Base-by-base conservation (phyloP, 108 stramenopile species). In the Pseudonitzschia pungens region DNA sequence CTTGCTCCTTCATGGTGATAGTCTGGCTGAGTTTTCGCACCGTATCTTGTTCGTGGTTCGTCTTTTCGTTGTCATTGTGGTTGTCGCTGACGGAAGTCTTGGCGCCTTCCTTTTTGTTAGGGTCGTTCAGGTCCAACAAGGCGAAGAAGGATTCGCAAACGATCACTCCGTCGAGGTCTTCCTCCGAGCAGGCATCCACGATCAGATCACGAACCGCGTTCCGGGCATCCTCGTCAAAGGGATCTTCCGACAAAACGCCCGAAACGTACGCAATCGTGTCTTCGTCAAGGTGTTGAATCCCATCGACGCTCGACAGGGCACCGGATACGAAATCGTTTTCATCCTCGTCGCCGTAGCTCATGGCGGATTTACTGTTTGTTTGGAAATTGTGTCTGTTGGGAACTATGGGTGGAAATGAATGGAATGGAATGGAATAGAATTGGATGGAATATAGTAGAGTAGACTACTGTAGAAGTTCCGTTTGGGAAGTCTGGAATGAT, bases 201-300 rank as follows among this genome's bases (percentile, higher is more conserved):
- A 90, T 36, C 63, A 90, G 63, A 41, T 81, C 78, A 14, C 32
- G 33, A 44, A 87, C 86, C 21, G 86, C 76, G 50, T 86, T 86
- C 32, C 85, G 68, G 20, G 85, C 80, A 65, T 90, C 87, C 28
- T 85, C 83, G 75, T 86, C 86, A 20, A 68, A 44, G 14, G 83
- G 84, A 56, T 87, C 83, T 33, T 86, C 86, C 11, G 72, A 60
- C 16, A 90, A 60, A 29, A 87, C 70, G 22, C 86, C 87, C 12
- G 78, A 55, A 55, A 90, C 81, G 68, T 90, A 90, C 65, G 86
- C 85, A 22, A 73, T 70, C 0, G 85, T 75, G 76, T 90, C 89
- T 60, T 87, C 83, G 75, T 90, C 89, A 4, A 70, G 28, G 31
- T 45, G 21, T 1, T 48, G 22, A 28, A 62, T 62, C 10, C 36